These are phyloP conservation scores for Adiantum capillusveneris DNA, from an alignment of 75 land plant genomes.

Conservation along the genomic window DNA sequence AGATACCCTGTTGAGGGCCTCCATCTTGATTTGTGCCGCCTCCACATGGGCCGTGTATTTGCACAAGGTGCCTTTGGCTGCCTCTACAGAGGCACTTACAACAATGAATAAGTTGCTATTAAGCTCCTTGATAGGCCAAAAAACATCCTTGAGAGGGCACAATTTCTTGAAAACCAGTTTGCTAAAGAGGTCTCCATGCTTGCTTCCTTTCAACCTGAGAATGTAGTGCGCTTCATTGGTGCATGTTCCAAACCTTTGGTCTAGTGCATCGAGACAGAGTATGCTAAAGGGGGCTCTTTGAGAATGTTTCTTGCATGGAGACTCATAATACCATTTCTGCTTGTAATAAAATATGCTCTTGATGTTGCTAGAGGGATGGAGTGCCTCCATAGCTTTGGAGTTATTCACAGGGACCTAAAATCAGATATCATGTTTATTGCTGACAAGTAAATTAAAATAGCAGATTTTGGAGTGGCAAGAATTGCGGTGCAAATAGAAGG, in stretches of 20 bases:
- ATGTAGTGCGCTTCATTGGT: slow-evolving; percentile 71
- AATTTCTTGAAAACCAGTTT: slow-evolving; percentile 32
- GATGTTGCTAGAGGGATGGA: slow-evolving; percentile 76
- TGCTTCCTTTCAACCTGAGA: slow-evolving; percentile 52
- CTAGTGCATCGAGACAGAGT: slow-evolving; percentile 85
- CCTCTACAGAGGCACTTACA: slow-evolving; percentile 67
- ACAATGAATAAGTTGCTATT: slow-evolving; percentile 75
- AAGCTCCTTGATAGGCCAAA: slow-evolving; percentile 77
- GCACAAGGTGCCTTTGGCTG: slow-evolving; percentile 66
- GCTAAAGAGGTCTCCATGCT: slow-evolving; percentile 73
- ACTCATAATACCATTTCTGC: slow-evolving; percentile 53
- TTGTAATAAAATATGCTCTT: slow-evolving; percentile 58
- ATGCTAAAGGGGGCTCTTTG: slow-evolving; percentile 76
- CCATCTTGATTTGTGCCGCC: too few relatives aligned
- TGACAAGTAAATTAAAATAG: slow-evolving; percentile 68
- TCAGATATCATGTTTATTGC: slow-evolving; percentile 67
- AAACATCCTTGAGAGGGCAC: slow-evolving; percentile 30
- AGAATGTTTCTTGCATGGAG: slow-evolving; percentile 47
- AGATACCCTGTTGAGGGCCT: too few relatives aligned
- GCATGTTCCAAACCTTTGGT: slow-evolving; percentile 67
- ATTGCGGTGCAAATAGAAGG: slow-evolving; percentile 57
- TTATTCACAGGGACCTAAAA: slow-evolving; percentile 72
- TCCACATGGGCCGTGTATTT: slow-evolving; percentile 8
- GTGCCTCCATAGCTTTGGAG: slow-evolving; percentile 51
- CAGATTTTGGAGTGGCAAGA: slow-evolving; percentile 48